A percentile compares a stretch with the other conserved stretches of the same genome.
Conservation (phyloP, 352 stramenopile species). For the Stramenopiles sp. region DNA sequence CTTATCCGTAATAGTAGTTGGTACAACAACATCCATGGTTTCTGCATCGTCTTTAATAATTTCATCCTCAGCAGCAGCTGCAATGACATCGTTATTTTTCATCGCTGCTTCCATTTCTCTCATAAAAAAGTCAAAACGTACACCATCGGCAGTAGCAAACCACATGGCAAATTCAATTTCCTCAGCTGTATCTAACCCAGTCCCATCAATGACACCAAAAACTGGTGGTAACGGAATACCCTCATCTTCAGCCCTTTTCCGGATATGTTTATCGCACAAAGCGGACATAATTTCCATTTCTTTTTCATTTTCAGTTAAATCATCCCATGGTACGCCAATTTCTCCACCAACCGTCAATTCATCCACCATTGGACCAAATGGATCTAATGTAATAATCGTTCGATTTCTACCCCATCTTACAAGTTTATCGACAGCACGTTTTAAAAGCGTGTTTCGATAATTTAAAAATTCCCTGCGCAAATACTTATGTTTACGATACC, state of each 20-base stretch:
- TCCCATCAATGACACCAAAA: neutral
- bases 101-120: neutral
- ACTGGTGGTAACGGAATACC: neutral
- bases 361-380: neutral
- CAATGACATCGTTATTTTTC: neutral
- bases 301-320: neutral
- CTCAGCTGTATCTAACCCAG: neutral
- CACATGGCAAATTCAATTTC: neutral
- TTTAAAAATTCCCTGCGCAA: neutral
- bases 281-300: neutral
- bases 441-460: neutral
- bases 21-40: neutral
- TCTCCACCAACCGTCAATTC: neutral
- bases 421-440: neutral
- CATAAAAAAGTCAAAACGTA: neutral
- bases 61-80: neutral
- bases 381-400: neutral
- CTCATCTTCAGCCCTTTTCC: neutral
- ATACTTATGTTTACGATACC: neutral
- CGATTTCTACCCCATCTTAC: neutral
- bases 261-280: neutral
- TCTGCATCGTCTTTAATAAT: neutral
- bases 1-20: neutral
- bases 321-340: neutral
- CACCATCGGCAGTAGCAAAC: neutral